Conservation (phyloP, 2,329 filamentous ascomycete genomes). For the Diaporthe vaccinii region DNA sequence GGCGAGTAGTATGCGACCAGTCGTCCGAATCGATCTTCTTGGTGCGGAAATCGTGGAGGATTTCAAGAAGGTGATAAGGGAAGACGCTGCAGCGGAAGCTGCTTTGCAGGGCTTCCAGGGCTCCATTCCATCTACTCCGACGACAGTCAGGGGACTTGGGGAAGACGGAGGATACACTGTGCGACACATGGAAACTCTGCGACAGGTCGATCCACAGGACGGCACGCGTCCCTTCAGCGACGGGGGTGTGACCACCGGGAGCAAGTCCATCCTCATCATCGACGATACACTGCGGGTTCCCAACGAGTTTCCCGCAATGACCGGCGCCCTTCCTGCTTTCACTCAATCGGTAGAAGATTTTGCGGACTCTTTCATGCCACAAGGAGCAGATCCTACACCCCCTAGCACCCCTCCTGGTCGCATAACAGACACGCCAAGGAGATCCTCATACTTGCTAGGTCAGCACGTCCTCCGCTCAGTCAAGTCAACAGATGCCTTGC, state of each 20-base stretch:
- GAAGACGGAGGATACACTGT: conserved; percentile 58
- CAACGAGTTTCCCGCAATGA: conserved; percentile 63
- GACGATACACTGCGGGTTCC: conserved; percentile 71
- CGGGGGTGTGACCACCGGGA: conserved; percentile 79
- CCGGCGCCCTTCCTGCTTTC: conserved; percentile 59
- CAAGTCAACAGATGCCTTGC: conserved; percentile 56
- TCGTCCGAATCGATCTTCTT: conserved; percentile 83
- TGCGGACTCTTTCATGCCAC: conserved; percentile 63
- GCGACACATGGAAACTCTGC: conserved; percentile 58
- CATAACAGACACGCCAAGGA: conserved; percentile 60
- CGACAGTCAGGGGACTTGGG: conserved; percentile 44
- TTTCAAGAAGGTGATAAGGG: conserved; percentile 81
- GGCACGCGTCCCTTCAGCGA: conserved; percentile 63
- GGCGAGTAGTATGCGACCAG: conserved; percentile 60
- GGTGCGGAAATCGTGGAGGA: conserved; percentile 84
- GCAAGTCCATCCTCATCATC: conserved; percentile 90
- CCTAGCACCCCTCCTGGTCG: conserved; percentile 71
- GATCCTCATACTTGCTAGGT: conserved; percentile 69
- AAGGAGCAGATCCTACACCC: conserved; percentile 67
- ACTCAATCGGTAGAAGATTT: conserved; percentile 67
- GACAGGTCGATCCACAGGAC: conserved; percentile 52
- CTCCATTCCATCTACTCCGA: conserved; percentile 44
- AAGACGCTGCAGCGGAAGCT: conserved; percentile 67
- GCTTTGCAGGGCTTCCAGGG: conserved; percentile 48
- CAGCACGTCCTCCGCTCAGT: conserved; percentile 58